Conservation (phyloP, 2,329 filamentous ascomycete species). For the Tolypocladium guangdongense region DNA sequence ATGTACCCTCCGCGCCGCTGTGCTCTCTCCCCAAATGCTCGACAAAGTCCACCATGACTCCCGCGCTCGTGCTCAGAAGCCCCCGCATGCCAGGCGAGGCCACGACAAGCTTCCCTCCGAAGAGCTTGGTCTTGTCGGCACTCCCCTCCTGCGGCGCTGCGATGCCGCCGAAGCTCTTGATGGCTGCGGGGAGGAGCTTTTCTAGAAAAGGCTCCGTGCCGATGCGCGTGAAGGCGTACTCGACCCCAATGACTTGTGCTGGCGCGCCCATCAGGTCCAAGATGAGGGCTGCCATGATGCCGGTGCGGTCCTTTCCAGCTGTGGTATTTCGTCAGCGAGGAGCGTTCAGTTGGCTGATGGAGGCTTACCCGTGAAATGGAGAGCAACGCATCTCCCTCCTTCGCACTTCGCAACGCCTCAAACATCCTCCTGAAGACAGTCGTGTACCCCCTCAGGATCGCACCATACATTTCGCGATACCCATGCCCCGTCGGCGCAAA, state of each 20-base stretch:
- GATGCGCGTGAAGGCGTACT: conserved; percentile 1
- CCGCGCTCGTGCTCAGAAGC: neutral
- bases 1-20: neutral
- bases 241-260: neutral
- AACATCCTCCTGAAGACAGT: neutral
- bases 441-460: neutral
- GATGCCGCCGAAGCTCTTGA: neutral
- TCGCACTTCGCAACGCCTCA: neutral
- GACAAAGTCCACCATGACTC: conserved; percentile 1
- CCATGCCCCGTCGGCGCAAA: neutral
- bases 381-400: neutral
- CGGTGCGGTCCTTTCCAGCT: neutral
- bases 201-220: neutral
- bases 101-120: neutral
- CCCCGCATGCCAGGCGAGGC: neutral
- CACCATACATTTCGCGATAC: neutral
- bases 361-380: neutral
- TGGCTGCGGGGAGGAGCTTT: neutral
- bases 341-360: neutral
- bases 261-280: neutral
- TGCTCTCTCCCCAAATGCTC: neutral
- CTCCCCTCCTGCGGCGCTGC: too few relatives aligned
- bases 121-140: too few relatives aligned
- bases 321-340: too few relatives aligned
- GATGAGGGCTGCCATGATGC: neutral